A percentile compares a stretch with the other conserved stretches of the same genome.
Conservation (phyloP, 1,139 yeast species). For the Hansenula lynferdii region DNA sequence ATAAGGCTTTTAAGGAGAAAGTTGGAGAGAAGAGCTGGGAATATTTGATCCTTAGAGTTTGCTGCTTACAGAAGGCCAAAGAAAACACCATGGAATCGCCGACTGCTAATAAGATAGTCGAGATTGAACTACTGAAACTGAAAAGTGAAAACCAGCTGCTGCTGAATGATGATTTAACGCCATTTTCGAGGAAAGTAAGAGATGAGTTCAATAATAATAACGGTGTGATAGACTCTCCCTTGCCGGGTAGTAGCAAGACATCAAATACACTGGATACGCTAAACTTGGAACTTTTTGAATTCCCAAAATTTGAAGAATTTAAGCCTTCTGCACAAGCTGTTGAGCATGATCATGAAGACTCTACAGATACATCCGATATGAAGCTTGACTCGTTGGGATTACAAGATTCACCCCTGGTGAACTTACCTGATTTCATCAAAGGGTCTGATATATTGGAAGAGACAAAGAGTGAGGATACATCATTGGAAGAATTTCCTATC, state of each 20-base stretch:
- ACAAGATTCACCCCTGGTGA: not conserved
- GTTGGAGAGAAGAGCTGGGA: no score
- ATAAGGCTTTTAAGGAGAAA: not conserved
- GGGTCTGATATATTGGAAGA: no score
- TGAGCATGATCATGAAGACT: not conserved
- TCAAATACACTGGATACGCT: conserved; percentile 1
- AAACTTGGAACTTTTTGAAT: conserved; percentile 1
- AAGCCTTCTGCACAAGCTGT: not conserved
- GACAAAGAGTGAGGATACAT: not conserved
- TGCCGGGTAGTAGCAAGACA: not conserved
- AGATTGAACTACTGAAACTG: not conserved
- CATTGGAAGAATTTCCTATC: not conserved
- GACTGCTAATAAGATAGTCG: not conserved
- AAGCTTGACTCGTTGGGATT: not conserved
- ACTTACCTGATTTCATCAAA: no score
- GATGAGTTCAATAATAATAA: not conserved
- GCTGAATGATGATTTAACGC: conserved; percentile 1
- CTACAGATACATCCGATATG: not conserved
- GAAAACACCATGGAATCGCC: conserved; percentile 2
- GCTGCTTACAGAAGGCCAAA: no score
- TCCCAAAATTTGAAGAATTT: not conserved
- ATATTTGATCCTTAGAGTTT: no score
- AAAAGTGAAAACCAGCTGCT: not conserved
- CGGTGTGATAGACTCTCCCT: not conserved
- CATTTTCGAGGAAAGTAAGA: not conserved